Conservation (phyloP, 1,139 yeast species). For the Suhomyces bokatorum region DNA sequence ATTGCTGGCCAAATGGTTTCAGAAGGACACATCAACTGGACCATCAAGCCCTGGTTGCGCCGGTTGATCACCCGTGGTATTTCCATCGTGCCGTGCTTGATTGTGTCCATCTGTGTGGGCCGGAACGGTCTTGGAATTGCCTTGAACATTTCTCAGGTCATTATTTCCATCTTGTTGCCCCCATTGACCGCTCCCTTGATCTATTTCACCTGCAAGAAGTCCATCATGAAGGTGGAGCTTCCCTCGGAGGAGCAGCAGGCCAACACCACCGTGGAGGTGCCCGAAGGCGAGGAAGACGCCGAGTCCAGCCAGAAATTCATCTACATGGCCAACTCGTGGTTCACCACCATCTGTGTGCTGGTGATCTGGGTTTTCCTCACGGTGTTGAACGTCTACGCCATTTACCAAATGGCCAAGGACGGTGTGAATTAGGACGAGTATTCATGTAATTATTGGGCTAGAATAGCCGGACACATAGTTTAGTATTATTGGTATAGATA, state of each 20-base stretch:
- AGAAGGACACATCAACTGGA: constrained; percentile 79
- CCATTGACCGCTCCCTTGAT: constrained; percentile 75
- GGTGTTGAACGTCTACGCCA: constrained; percentile 66
- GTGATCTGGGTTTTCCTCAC: constrained; percentile 66
- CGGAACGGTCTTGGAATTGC: constrained; percentile 69
- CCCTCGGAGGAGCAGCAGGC: constrained; percentile 14
- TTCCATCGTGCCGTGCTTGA: constrained; percentile 70
- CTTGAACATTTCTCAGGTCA: constrained; percentile 74
- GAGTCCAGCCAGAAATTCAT: constrained; percentile 27
- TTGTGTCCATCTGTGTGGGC: constrained; percentile 64
- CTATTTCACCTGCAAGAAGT: constrained; percentile 62
- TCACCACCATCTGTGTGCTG: constrained; percentile 46
- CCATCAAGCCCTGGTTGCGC: constrained; percentile 66
- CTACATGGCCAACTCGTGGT: constrained; percentile 64
- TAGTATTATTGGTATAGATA: no score
- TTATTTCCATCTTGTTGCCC: constrained; percentile 67
- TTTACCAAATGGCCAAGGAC: constrained; percentile 57
- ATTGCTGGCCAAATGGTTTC: constrained; percentile 81
- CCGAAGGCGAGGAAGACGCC: constrained; percentile 1
- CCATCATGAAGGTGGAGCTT: constrained; percentile 56
- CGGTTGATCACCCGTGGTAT: constrained; percentile 69
- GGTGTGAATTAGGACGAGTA: constrained; percentile 28
- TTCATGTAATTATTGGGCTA: background rate
- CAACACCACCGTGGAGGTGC: constrained; percentile 5
- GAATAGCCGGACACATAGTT: no score